Percentiles rank a stretch among this genome's conserved stretches.
Conservation (phyloP, 2,329 filamentous ascomycete species). For the Talaromyces rugulosus region DNA sequence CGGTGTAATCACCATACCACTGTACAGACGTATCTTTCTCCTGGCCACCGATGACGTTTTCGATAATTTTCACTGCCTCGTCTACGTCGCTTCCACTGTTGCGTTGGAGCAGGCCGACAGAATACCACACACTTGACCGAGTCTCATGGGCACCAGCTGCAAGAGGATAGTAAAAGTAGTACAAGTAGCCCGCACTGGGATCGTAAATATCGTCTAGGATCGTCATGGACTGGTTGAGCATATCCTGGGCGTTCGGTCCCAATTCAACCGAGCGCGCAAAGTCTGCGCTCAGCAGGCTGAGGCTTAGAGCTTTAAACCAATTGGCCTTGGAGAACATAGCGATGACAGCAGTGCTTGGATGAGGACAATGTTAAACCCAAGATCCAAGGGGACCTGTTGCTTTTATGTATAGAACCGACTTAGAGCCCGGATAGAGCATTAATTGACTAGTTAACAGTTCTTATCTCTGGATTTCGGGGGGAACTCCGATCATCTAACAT, state of each 20-base stretch:
- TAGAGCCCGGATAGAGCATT: neutral
- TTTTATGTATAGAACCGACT: neutral
- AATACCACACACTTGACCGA: conserved; percentile 57
- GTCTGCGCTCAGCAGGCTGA: conserved; percentile 7
- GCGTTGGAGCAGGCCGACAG: conserved; percentile 53
- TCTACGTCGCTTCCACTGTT: conserved; percentile 48
- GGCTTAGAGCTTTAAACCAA: conserved; percentile 1
- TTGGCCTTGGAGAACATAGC: conserved; percentile 8
- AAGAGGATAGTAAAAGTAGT: conserved; percentile 39
- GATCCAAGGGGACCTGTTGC: neutral
- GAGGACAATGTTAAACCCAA: neutral
- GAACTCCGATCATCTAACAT: neutral
- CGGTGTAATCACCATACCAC: conserved; percentile 45
- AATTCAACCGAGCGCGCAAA: conserved; percentile 4
- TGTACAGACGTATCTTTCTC: conserved; percentile 50
- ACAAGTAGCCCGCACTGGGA: conserved; percentile 46
- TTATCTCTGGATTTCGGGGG: neutral
- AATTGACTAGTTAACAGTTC: neutral
- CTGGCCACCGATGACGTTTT: conserved; percentile 51
- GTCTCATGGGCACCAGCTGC: conserved; percentile 52
- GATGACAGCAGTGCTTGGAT: neutral
- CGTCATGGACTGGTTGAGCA: conserved; percentile 50
- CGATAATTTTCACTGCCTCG: conserved; percentile 52
- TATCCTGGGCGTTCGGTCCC: conserved; percentile 28
- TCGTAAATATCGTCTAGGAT: conserved; percentile 57